A percentile compares a stretch with the other conserved stretches of the same genome.
phyloP scores from a whole-genome alignment of 768 basidiomycete species.

The Amanita subjunquillea region DNA sequence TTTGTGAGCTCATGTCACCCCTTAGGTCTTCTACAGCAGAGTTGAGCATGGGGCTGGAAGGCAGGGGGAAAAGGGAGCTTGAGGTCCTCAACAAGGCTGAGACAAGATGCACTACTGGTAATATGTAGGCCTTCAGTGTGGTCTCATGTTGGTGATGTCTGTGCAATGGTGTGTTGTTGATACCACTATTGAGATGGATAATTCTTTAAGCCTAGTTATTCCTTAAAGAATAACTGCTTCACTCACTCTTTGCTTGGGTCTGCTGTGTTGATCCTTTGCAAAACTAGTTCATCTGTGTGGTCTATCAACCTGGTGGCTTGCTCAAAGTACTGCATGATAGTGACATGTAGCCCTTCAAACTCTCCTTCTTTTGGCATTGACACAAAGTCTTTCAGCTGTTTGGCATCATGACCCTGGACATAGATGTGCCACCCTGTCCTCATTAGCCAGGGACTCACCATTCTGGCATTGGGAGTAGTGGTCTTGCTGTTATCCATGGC shows the following conservation, averaged over 20 bases:
- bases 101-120: slow-evolving; percentile 2
- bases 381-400: neutral
- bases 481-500: neutral
- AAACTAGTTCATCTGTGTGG: slow-evolving; percentile 7
- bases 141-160: slow-evolving; percentile 8
- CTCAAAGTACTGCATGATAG: neutral
- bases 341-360: too few relatives aligned
- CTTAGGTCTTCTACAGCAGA: neutral
- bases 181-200: neutral
- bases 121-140: slow-evolving; percentile 10
- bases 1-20: neutral
- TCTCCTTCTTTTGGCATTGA: neutral
- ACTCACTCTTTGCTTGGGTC: slow-evolving; percentile 5
- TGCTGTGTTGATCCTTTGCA: slow-evolving; percentile 8
- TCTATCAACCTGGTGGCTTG: slow-evolving; percentile 4
- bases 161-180: slow-evolving; percentile 16
- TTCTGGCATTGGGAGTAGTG: neutral
- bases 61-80: neutral
- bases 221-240: too few relatives aligned
- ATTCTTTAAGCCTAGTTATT: too few relatives aligned
- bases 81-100: slow-evolving; percentile 6
- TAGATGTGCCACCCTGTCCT: slow-evolving; percentile 2
- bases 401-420: neutral
- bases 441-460: neutral
- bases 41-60: neutral